Evolutionary conservation across 306 rosid species (phyloP), one percentile per base, ranked within the genome.

Genomic region (Rosa persica): DNA sequence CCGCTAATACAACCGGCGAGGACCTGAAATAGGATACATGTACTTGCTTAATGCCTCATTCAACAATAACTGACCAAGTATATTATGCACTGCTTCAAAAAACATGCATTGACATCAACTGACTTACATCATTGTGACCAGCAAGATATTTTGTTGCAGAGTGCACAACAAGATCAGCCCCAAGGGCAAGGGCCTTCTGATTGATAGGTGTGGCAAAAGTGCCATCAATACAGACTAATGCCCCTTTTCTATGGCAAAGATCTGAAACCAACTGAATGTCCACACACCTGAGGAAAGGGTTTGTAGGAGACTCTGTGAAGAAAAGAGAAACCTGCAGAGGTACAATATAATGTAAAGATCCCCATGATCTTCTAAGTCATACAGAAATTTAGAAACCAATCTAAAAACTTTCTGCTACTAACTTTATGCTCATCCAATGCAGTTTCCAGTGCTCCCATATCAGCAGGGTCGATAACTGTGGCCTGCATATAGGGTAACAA

Each of bases 301-400:
- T 94, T 66, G 98, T 94, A 46, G 98, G 98, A 80, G 98, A 94
- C 83, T 94, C 98, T 0, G 98, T 94, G 84, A 90, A 94, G 91
- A 90, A 94, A 44, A 94, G 84, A 73, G 97, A 89, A 79, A 92
- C 97, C 98, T 94, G 87, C 81, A 27, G 13, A 77, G 25, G 73
- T 39, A 79, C 51, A 75, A 75, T 38, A 78, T 11, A 60, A 68
- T 58, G 38, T 55, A 81, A 51, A 44, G 65, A 76, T 66, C 25
- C 42, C 71, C 40, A 10, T 58, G 9, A 44, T 16, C 38, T 2
- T 22, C 64, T 12, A 25, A 76, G 34, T 77, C 34, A 61, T 15
- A 48, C 51, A 68, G 20, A 78, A 76, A 73, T 46, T 44, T 19
- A 70, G 5, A 64, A 38, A 68, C 19, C 73, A 44, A 67, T 30